Percentiles rank a stretch among this genome's conserved stretches.
These are phyloP conservation scores for Globisporangium solare DNA, from an alignment of 352 stramenopile species.

Conservation along the genomic window DNA sequence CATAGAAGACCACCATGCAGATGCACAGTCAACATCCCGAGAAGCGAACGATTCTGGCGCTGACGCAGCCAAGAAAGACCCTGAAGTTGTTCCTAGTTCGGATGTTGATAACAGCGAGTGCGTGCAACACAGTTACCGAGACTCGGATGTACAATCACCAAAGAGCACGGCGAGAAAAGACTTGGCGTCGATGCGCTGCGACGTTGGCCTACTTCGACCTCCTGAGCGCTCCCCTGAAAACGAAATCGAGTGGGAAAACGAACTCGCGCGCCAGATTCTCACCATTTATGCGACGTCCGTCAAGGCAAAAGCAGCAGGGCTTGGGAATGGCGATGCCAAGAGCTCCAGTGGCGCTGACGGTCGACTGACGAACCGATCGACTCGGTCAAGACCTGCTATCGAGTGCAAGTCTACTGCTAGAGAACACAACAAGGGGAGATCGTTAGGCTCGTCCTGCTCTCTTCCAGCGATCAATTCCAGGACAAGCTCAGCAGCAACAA, in stretches of 20 bases:
- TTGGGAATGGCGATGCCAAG: slow-evolving; percentile 1
- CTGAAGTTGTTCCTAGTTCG: not conserved
- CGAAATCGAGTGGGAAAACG: slow-evolving; percentile 87
- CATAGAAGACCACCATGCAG: not conserved
- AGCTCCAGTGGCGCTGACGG: not conserved
- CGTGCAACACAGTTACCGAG: too few species aligned
- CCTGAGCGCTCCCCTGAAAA: slow-evolving; percentile 46
- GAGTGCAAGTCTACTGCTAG: not conserved
- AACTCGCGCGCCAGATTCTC: slow-evolving; percentile 86
- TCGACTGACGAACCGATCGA: not conserved
- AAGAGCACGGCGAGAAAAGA: slow-evolving; percentile 7
- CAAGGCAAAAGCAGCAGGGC: slow-evolving; percentile 39
- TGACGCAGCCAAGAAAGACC: too few species aligned
- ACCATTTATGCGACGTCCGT: slow-evolving; percentile 82
- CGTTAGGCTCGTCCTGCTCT: slow-evolving; percentile 18
- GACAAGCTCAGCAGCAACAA: not conserved
- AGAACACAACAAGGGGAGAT: not conserved
- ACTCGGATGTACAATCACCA: not conserved
- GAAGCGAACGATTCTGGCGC: too few species aligned
- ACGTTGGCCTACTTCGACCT: slow-evolving; percentile 54
- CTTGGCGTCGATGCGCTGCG: slow-evolving; percentile 20
- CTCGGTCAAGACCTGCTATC: not conserved
- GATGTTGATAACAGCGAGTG: not conserved
- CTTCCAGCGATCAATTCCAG: slow-evolving; percentile 11
- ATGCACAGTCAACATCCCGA: not conserved